Evolutionary conservation across 805 yeast species (phyloP).

Genomic region (Suhomyces canberraensis): DNA sequence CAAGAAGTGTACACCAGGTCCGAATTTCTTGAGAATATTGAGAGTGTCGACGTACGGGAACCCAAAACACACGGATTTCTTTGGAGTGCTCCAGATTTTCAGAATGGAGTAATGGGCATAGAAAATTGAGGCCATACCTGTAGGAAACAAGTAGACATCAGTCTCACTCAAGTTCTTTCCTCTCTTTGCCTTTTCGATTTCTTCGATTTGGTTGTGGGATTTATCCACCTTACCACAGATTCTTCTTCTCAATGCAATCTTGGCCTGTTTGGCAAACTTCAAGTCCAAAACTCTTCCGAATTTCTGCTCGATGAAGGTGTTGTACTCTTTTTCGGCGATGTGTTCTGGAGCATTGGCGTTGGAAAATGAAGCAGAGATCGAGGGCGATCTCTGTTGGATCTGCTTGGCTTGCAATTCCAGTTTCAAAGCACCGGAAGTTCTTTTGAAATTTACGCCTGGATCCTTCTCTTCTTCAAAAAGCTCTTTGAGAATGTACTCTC

Average conservation of each 20-base stretch:
- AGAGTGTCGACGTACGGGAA: conserved; percentile 94
- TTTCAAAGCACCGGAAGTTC: conserved; percentile 13
- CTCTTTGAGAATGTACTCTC: conserved; percentile 75
- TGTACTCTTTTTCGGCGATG: conserved; percentile 50
- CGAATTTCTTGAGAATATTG: conserved; percentile 82
- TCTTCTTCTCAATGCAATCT: conserved; percentile 66
- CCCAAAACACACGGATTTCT: conserved; percentile 88
- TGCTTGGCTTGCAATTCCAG: conserved; percentile 35
- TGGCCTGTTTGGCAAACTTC: conserved; percentile 72
- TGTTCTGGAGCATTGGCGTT: conserved; percentile 11
- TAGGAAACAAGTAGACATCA: conserved; percentile 80
- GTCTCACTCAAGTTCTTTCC: conserved; percentile 42
- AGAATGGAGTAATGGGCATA: conserved; percentile 65
- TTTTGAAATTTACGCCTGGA: conserved; percentile 3
- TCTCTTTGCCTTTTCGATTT: conserved; percentile 25
- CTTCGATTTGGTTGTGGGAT: conserved; percentile 22
- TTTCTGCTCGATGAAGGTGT: conserved; percentile 77
- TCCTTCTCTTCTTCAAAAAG: conserved; percentile 26
- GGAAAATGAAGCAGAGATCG: conserved; percentile 24
- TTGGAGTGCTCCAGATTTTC: conserved; percentile 18
- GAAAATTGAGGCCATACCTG: conserved; percentile 93
- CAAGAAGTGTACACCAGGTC: conserved; percentile 83
- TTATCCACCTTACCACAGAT: conserved; percentile 65
- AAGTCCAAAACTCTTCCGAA: conserved; percentile 87
- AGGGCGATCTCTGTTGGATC: conserved; percentile 31